Evolutionary conservation across 108 stramenopile species (phyloP).

Genomic region (Asterionellopsis glacialis): DNA sequence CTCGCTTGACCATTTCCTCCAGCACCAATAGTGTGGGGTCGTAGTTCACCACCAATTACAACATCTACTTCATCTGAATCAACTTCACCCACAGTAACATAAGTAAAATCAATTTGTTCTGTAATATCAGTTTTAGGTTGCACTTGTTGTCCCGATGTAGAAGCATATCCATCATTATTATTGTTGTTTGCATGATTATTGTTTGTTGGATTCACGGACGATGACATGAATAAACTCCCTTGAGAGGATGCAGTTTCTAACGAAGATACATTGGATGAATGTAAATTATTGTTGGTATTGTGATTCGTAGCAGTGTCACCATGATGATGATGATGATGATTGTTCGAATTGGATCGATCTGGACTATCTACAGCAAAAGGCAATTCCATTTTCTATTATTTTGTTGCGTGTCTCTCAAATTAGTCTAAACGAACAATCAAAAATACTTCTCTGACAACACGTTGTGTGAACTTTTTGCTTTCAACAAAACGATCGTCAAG

Average conservation of each 20-base stretch:
- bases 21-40: neutral
- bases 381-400: no score
- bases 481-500: no score
- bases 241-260: slow-evolving; percentile 35
- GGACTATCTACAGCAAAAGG: slow-evolving; percentile 4
- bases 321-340: neutral
- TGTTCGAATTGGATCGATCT: neutral
- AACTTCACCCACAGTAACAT: slow-evolving; percentile 41
- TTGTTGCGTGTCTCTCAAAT: no score
- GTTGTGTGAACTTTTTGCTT: no score
- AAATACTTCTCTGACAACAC: no score
- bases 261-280: neutral
- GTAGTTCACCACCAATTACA: neutral
- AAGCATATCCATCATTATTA: neutral
- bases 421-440: no score
- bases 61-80: slow-evolving; percentile 34
- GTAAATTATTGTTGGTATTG: neutral
- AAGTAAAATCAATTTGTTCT: slow-evolving; percentile 39
- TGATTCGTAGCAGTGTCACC: no score
- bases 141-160: neutral
- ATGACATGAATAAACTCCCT: slow-evolving; percentile 27
- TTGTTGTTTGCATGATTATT: neutral
- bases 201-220: neutral
- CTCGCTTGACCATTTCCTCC: no score
- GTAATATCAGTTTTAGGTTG: neutral